Base-by-base conservation (phyloP, 1,139 yeast genomes). In the Sugiyamaella xylanicola region DNA sequence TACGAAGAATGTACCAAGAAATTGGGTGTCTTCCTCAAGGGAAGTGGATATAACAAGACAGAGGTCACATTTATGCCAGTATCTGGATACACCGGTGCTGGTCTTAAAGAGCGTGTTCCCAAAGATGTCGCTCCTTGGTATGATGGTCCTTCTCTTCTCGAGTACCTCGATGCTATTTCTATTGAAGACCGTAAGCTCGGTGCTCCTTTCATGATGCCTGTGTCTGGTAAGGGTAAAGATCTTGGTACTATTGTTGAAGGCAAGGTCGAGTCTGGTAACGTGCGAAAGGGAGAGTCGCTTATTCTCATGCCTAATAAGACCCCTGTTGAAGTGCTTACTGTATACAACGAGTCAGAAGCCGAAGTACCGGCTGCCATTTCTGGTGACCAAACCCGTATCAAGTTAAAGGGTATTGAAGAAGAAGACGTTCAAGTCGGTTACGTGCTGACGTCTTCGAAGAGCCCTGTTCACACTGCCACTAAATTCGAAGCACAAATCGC, bases 221-320 rank as follows among this genome's bases (percentile, higher is more conserved):
- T 93, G 64, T 83, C 96, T 32, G 89, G 95, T 66, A 93, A 95
- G 76, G 87, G 91, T 87, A 91, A 88, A 75, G 97, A 92, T 72
- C 79, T 93, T 79, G 99, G 99, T 73, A 90, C 98, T 49, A 83
- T 93, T 62, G 93, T 95, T 55, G 99, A 93, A 76, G 99, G 99
- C 74, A 93, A 93, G 79, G 87, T 93, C 70, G 99, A 92, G 77
- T 85, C 95, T 56, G 99, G 99, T 53, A 92, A 87, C 68, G 79
- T 93, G 63, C 88, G 85, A 75, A 91, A 89, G 78, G 88, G 89
- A 65, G 80, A 82, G 60, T 78, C 76, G 59, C 80, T 95, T 62
- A 72, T 92, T 63, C 76, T 93, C 75, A 93, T 95, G 99, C 99
- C 99, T 62, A 91, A 89, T 78, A 88, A 83, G 73, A 78, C 82